phyloP scores from a whole-genome alignment of 768 basidiomycete genomes.

The Leccinum subgranulosum region DNA sequence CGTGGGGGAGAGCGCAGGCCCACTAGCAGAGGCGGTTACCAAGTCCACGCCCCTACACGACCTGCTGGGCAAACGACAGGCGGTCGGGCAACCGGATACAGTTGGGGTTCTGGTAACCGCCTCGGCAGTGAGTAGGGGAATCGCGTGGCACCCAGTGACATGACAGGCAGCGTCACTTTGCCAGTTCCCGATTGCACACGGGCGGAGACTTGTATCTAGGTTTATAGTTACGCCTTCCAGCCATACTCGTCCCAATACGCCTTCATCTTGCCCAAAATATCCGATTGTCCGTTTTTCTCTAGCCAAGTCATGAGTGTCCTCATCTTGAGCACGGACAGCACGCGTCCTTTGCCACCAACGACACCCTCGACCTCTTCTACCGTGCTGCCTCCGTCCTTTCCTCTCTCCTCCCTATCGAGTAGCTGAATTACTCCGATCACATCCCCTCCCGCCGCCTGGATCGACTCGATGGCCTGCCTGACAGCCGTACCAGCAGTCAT shows the following conservation, averaged over 20 bases:
- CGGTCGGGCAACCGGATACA: slow-evolving; percentile 32
- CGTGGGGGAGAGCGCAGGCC: slow-evolving; percentile 33
- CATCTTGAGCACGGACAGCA: slow-evolving; percentile 82
- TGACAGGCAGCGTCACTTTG: too few species aligned
- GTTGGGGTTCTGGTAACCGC: slow-evolving; percentile 56
- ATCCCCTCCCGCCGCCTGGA: slow-evolving; percentile 65
- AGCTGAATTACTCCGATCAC: slow-evolving; percentile 87
- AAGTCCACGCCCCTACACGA: slow-evolving; percentile 54
- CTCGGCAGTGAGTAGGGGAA: slow-evolving; percentile 36
- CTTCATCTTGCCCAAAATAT: slow-evolving; percentile 69
- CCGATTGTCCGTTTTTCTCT: slow-evolving; percentile 58
- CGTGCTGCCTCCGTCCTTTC: slow-evolving; percentile 55
- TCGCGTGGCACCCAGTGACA: neutral
- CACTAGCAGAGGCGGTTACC: slow-evolving; percentile 47
- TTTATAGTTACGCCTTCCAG: slow-evolving; percentile 21
- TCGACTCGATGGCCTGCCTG: slow-evolving; percentile 74
- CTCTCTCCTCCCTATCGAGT: slow-evolving; percentile 62
- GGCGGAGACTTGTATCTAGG: neutral
- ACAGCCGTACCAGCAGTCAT: slow-evolving; percentile 93
- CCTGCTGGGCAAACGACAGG: slow-evolving; percentile 20
- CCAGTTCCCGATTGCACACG: too few species aligned
- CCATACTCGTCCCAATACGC: slow-evolving; percentile 48
- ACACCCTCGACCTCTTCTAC: slow-evolving; percentile 79
- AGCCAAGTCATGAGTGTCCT: slow-evolving; percentile 83
- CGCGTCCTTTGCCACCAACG: slow-evolving; percentile 61